A percentile compares a stretch with the other conserved stretches of the same genome.
phyloP scores from a whole-genome alignment of 2,329 filamentous ascomycete genomes.

The Zasmidium citrigriseum region DNA sequence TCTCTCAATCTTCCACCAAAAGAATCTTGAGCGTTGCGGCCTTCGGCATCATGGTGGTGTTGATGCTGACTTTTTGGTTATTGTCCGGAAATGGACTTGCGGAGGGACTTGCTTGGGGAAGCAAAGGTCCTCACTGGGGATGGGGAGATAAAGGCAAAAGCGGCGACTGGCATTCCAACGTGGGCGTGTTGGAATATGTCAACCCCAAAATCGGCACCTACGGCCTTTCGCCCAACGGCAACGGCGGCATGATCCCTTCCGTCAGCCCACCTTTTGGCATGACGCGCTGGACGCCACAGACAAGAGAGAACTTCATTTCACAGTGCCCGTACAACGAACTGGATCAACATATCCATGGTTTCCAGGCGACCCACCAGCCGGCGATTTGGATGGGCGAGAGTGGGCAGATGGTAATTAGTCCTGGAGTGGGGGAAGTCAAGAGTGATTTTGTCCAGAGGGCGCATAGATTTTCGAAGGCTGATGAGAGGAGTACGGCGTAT shows the following conservation, averaged over 20 bases:
- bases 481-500: conserved; percentile 48
- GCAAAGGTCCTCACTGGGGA: background rate
- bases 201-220: conserved; percentile 37
- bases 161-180: conserved; percentile 21
- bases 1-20: background rate
- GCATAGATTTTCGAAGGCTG: conserved; percentile 44
- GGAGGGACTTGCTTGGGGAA: background rate
- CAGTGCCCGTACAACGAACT: conserved; percentile 51
- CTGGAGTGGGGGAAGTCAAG: conserved; percentile 39
- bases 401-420: conserved; percentile 47
- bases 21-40: background rate
- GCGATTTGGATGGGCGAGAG: conserved; percentile 57
- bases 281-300: conserved; percentile 55
- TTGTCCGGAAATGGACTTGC: background rate
- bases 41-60: background rate
- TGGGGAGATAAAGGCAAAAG: background rate
- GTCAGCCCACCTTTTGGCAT: conserved; percentile 48
- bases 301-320: conserved; percentile 50
- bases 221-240: conserved; percentile 35
- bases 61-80: background rate
- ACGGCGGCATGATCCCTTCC: conserved; percentile 37
- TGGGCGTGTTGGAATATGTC: conserved; percentile 32
- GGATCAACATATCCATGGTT: conserved; percentile 49
- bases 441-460: conserved; percentile 45
- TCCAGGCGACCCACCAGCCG: conserved; percentile 54